Evolutionary conservation across 306 rosid genomes (phyloP).

Genomic region (Pyrus communis): DNA sequence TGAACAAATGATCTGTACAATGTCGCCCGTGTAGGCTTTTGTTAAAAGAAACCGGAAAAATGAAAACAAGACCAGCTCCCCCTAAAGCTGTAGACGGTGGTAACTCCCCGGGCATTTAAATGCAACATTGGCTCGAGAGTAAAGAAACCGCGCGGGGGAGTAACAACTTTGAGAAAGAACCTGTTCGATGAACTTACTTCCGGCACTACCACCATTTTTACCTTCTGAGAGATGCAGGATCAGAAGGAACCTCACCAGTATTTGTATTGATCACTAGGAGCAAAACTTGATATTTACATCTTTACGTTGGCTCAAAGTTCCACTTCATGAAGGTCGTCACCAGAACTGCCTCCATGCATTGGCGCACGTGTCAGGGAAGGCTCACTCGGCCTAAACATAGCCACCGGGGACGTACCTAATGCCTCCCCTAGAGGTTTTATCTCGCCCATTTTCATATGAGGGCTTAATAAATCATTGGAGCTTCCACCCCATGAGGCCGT

Average conservation of each 20-base stretch:
- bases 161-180: neutral
- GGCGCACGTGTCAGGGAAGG: slow-evolving; percentile 27
- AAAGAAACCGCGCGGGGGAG: slow-evolving; percentile 16
- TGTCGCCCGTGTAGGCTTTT: slow-evolving; percentile 33
- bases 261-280: slow-evolving; percentile 37
- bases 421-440: slow-evolving; percentile 42
- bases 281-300: slow-evolving; percentile 81
- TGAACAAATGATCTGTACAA: slow-evolving; percentile 63
- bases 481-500: slow-evolving; percentile 83
- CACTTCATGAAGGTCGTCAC: slow-evolving; percentile 82
- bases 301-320: slow-evolving; percentile 60
- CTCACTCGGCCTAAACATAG: slow-evolving; percentile 35
- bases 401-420: slow-evolving; percentile 35
- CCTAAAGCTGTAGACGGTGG: slow-evolving; percentile 28
- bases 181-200: slow-evolving; percentile 24
- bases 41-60: neutral
- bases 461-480: slow-evolving; percentile 40
- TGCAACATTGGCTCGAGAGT: slow-evolving; percentile 20
- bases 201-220: slow-evolving; percentile 27
- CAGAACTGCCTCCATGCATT: slow-evolving; percentile 39
- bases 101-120: slow-evolving; percentile 28
- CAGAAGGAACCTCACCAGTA: slow-evolving; percentile 39
- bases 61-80: slow-evolving; percentile 27
- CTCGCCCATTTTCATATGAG: slow-evolving; percentile 32
- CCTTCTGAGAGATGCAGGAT: slow-evolving; percentile 39